Evolutionary conservation across 371 early-diverging fungal species (phyloP), one percentile per base, ranked within the genome.

Genomic region (Lichtheimia ornata): DNA sequence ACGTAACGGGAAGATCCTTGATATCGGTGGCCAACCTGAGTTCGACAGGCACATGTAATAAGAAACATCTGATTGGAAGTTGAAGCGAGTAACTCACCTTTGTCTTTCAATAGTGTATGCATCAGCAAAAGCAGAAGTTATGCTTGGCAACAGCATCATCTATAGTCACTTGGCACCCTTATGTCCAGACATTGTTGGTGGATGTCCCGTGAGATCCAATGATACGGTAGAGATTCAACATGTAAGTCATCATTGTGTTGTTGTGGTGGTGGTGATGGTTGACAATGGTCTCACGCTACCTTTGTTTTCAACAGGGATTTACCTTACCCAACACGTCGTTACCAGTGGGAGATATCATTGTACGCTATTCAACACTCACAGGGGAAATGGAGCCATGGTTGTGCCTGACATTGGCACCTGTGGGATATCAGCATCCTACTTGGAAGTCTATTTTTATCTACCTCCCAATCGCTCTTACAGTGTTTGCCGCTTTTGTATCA

Each of bases 391-490:
- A 59, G 20, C 63, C 70, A 5, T 66, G 81, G 30, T 61, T 71
- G 13, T 85, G 85, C 58, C 63, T 76, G 3, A 66, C 65, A 11
- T 57, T 85, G 17, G 69, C 77, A 6, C 77, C 82, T 2, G 67
- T 85, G 6, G 80, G 82, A 13, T 85, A 79, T 43, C 73, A 76
- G 41, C 62, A 79, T 59, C 74, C 80, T 6, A 58, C 57, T 4
- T 79, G 80, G 80, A 62, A 64, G 50, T 52, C 60, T 3, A 64
- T 79, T 3, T 79, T 79, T 40, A 61, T 66, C 7, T 74, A 60
- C 30, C n/a, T 85, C 13, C 83, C 85, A 3, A 59, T 81, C 4
- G 77, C 71, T 17, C 69, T 85, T 6, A 77, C 79, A 0, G 44
- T 65, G 0, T 76, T 72, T 20, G 79, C 82, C 15, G 81, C 63